phyloP scores from a whole-genome alignment of 495 filamentous ascomycete genomes.

The Talaromyces adpressus region DNA sequence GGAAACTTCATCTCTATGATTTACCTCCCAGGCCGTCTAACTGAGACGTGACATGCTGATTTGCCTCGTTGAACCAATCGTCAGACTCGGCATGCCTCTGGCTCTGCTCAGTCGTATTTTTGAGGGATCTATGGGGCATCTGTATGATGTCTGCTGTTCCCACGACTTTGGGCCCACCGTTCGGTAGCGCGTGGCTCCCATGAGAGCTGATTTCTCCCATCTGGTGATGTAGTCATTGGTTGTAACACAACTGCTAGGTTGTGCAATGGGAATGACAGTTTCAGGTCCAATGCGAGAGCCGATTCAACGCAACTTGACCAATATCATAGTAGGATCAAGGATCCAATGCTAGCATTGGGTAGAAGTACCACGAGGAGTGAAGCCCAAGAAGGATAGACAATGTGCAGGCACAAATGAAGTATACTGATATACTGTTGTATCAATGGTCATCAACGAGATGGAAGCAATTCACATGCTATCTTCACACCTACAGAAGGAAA shows the following conservation, averaged over 20 bases:
- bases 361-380: not conserved
- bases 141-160: not conserved
- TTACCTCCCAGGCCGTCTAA: constrained; percentile 3
- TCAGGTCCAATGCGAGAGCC: not conserved
- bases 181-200: not conserved
- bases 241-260: not conserved
- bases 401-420: not conserved
- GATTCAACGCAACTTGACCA: not conserved
- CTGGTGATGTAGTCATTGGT: not conserved
- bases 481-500: not conserved
- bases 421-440: not conserved
- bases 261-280: not conserved
- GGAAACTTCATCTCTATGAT: not conserved
- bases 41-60: constrained; percentile 15
- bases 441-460: not conserved
- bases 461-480: not conserved
- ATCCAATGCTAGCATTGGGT: not conserved
- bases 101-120: not conserved
- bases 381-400: not conserved
- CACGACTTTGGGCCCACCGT: not conserved
- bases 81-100: not conserved
- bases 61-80: constrained; percentile 21
- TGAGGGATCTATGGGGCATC: not conserved
- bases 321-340: not conserved
- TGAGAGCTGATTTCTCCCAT: not conserved